Evolutionary conservation across 352 stramenopile species (phyloP).

Genomic region (Phytopythium boreale): DNA sequence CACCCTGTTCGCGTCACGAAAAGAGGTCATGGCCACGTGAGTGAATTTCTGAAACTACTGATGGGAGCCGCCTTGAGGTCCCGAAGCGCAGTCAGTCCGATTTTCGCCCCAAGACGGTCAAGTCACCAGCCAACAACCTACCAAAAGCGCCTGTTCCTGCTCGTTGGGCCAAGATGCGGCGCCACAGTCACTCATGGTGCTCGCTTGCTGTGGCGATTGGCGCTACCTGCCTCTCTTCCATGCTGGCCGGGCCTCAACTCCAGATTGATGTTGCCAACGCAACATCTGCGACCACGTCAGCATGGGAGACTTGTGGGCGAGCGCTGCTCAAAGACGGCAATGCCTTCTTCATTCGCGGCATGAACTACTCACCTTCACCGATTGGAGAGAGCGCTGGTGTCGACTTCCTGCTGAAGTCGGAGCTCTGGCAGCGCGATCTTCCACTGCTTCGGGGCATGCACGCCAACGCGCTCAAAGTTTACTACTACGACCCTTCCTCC

Average conservation of each 20-base stretch:
- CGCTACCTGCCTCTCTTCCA: background rate
- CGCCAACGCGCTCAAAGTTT: constrained; percentile 35
- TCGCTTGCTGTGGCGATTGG: background rate
- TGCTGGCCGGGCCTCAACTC: background rate
- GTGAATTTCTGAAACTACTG: background rate
- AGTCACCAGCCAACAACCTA: background rate
- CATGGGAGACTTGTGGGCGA: constrained; percentile 27
- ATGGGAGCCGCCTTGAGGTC: background rate
- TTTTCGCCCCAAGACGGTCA: background rate
- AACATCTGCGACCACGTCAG: background rate
- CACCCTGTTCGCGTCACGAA: background rate
- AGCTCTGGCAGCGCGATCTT: constrained; percentile 32
- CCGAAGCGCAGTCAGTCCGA: background rate
- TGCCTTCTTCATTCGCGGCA: constrained; percentile 35
- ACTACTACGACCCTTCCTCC: constrained; percentile 20
- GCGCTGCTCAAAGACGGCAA: constrained; percentile 28
- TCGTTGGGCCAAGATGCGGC: background rate
- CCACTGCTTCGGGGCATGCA: constrained; percentile 32
- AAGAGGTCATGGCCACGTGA: background rate
- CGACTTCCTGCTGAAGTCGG: constrained; percentile 25
- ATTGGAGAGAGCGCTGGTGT: constrained; percentile 26
- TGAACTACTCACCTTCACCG: constrained; percentile 36
- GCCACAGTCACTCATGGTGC: background rate
- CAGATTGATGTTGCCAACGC: background rate
- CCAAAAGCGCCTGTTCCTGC: background rate